These are phyloP conservation scores for Hericium rajendrae DNA, from an alignment of 768 basidiomycete genomes.

Conservation along the genomic window DNA sequence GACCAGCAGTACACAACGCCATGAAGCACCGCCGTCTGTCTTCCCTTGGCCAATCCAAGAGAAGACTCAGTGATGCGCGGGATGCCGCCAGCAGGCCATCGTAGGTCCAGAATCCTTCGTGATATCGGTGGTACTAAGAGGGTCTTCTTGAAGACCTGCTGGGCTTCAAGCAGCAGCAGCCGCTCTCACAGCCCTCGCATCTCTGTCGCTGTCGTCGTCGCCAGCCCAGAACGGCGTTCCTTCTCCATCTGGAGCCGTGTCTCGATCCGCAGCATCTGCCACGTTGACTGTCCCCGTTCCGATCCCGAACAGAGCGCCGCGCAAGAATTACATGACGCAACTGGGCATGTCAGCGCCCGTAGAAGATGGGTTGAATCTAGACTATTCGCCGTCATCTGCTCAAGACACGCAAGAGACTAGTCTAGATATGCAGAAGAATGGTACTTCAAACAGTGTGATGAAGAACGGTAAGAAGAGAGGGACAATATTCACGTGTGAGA, in stretches of 20 bases:
- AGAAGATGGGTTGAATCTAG: conserved; percentile 14
- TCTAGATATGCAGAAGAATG: conserved; percentile 14
- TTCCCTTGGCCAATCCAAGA: conserved; percentile 58
- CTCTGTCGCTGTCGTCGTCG: conserved; percentile 31
- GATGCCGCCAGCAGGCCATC: conserved; percentile 68
- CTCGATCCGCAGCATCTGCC: not conserved
- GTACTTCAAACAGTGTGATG: conserved; percentile 20
- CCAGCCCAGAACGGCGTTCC: conserved; percentile 18
- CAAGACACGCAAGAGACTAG: conserved; percentile 7
- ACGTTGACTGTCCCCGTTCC: conserved; percentile 11
- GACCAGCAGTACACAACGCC: conserved; percentile 15
- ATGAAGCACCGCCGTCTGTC: conserved; percentile 60
- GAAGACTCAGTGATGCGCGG: conserved; percentile 69
- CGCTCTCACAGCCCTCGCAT: conserved; percentile 30
- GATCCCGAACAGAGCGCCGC: conserved; percentile 4
- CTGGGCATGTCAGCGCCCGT: conserved; percentile 7
- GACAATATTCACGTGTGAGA: conserved; percentile 85
- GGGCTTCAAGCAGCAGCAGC: conserved; percentile 28
- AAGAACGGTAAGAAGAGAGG: conserved; percentile 65
- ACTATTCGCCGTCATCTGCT: conserved; percentile 7
- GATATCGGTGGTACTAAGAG: not conserved
- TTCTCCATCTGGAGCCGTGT: conserved; percentile 12
- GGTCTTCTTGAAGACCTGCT: conserved; percentile 21
- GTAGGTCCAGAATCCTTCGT: conserved; percentile 35
- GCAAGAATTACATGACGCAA: not conserved